Evolutionary conservation across 257 asterid genomes (phyloP).

Genomic region (Agastache rugosa): DNA sequence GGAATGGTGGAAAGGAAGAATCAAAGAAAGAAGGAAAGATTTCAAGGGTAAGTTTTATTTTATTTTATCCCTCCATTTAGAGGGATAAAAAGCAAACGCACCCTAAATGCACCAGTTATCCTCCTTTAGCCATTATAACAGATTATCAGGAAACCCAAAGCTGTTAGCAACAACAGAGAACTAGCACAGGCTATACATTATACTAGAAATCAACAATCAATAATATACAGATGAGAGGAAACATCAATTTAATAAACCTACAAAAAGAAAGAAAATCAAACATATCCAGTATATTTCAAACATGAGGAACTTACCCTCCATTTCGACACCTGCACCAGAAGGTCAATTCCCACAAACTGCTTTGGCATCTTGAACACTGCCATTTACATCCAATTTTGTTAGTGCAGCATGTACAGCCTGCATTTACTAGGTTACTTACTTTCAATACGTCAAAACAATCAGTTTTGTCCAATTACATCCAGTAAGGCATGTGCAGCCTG

Average conservation of each 20-base stretch:
- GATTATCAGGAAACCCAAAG: neutral
- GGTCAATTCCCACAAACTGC: constrained; percentile 73
- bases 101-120: neutral
- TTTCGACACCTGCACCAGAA: constrained; percentile 68
- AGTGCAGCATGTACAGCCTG: constrained; percentile 81
- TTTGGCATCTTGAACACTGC: constrained; percentile 80
- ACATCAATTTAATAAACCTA: too few relatives aligned
- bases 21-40: too few relatives aligned
- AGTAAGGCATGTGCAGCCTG: constrained; percentile 80
- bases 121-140: constrained; percentile 1
- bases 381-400: constrained; percentile 66
- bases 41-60: too few relatives aligned
- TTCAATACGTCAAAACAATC: constrained; percentile 19
- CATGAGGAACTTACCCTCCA: constrained; percentile 64
- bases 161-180: constrained; percentile 15
- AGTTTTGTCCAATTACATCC: constrained; percentile 57
- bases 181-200: constrained; percentile 5
- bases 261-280: neutral
- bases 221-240: constrained; percentile 11
- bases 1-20: too few relatives aligned
- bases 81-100: too few relatives aligned
- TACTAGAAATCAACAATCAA: constrained; percentile 1
- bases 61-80: too few relatives aligned
- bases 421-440: constrained; percentile 31
- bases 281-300: constrained; percentile 5